Evolutionary conservation across 257 asterid species (phyloP).

Genomic region (Solanum appendiculatum): DNA sequence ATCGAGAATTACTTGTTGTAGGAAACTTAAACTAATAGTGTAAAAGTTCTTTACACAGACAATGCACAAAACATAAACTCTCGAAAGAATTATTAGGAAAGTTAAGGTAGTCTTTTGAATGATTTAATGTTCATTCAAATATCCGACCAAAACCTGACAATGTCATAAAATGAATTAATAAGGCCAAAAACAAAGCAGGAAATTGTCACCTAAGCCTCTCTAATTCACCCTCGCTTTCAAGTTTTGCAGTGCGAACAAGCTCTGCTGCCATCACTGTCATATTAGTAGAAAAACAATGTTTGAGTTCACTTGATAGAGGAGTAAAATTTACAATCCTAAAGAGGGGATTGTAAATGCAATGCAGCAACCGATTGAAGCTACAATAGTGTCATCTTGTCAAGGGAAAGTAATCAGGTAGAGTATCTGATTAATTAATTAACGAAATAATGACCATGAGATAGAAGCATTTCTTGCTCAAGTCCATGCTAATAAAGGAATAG

Average conservation of each 20-base stretch:
- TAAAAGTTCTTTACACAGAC: background rate
- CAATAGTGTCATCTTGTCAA: background rate
- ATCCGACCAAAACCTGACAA: background rate
- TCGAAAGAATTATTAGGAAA: background rate
- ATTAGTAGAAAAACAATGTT: background rate
- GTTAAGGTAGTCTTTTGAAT: background rate
- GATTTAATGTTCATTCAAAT: background rate
- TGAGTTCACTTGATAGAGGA: background rate
- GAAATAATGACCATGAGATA: background rate
- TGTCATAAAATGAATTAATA: background rate
- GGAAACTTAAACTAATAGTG: background rate
- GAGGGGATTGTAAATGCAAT: background rate
- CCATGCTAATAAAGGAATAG: background rate
- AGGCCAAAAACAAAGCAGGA: background rate
- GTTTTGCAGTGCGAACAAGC: conserved; percentile 65
- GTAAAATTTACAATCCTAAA: background rate
- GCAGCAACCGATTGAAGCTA: background rate
- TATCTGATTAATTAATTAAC: background rate
- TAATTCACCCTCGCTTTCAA: conserved; percentile 52
- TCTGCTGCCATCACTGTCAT: conserved; percentile 96
- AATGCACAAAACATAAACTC: background rate
- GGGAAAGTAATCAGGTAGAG: background rate
- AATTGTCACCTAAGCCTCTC: conserved; percentile 68
- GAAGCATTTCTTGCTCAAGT: background rate
- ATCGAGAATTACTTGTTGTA: background rate